Evolutionary conservation across 352 stramenopile genomes (phyloP), one percentile per base, ranked within the genome.

Genomic region (Albugo candida): DNA sequence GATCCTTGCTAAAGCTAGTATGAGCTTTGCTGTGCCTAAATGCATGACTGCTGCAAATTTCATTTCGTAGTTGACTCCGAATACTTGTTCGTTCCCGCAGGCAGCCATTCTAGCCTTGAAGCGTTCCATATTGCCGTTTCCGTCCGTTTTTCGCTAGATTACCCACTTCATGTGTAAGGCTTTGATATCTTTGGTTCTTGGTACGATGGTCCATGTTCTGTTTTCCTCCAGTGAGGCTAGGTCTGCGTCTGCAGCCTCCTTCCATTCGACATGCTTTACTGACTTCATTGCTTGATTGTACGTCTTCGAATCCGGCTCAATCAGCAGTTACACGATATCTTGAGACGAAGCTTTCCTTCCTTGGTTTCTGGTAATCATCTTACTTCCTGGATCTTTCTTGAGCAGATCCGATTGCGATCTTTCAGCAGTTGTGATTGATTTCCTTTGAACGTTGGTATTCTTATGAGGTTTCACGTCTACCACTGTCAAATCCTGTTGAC

Each of bases 21-120:
- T 40, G 2, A 57, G 24, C 27, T 63, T 64, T 0, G 17, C 45
- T 17, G 31, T 61, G 0, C 45, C 47, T 16, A 65, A 49, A 14
- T 63, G 53, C n/a, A 68, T 50, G 3, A 68, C 60, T 20, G 52
- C 56, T 1, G 46, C 45, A 38, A 63, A 67, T 0, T 41, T 57
- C 0, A 62, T 10, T 5, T 19, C 13, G 44, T 52, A 63, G 17
- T 65, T 40, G 0, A 56, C 35, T 16, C 56, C 54, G 0, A 51
- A 36, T 0, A 54, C 38, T 45, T 62, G 50, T 19, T 51, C 51
- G 36, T 63, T 52, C 2, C 56, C 50, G n/a, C 49, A 52, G 0
- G 53, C 56, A 0, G 64, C 56, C 0, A 64, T 13, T 0, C 54
- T 45, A 0, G 49, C 51, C 17, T 68, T 63, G 46, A 56, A 54